A percentile compares a stretch with the other conserved stretches of the same genome.
These are phyloP conservation scores for Vaccinium corymbosum DNA, from an alignment of 148 eudicot species.

Conservation along the genomic window DNA sequence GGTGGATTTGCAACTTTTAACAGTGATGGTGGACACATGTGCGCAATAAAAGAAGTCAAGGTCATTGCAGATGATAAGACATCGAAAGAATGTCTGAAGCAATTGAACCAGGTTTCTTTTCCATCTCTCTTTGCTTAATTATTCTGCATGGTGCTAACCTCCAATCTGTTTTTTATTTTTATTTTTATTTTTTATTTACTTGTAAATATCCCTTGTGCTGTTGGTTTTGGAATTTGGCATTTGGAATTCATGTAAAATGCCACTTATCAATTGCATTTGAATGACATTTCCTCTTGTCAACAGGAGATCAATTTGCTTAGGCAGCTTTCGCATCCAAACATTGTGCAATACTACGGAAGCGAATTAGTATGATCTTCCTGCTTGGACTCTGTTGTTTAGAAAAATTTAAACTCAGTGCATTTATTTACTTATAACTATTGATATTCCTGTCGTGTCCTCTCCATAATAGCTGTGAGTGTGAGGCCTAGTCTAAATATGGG, in stretches of 20 bases:
- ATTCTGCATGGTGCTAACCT: not conserved
- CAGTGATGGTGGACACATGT: slow-evolving; percentile 95
- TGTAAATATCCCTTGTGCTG: not conserved
- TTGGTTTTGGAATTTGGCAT: not conserved
- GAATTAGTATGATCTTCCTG: slow-evolving; percentile 56
- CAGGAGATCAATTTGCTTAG: slow-evolving; percentile 91
- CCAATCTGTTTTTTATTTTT: not conserved
- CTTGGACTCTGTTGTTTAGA: not conserved
- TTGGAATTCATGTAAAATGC: not conserved
- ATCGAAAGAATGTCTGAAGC: slow-evolving; percentile 84
- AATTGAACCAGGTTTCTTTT: slow-evolving; percentile 79
- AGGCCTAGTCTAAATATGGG: not conserved
- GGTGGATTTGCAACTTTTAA: slow-evolving; percentile 18
- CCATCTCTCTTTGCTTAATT: slow-evolving; percentile 1
- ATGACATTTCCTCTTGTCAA: slow-evolving; percentile 13
- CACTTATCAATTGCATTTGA: not conserved
- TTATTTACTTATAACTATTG: not conserved
- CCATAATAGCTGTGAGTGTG: not conserved
- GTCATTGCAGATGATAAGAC: slow-evolving; percentile 73
- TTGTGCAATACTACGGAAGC: slow-evolving; percentile 88
- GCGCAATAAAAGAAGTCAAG: slow-evolving; percentile 93
- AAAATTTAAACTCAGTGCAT: not conserved
- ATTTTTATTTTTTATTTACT: not conserved
- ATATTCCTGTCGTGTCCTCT: not conserved
- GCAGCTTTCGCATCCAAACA: slow-evolving; percentile 87